Evolutionary conservation across 176 grass and related monocot genomes (phyloP), one percentile per base, ranked within the genome.

Genomic region (Aegilops longissima): DNA sequence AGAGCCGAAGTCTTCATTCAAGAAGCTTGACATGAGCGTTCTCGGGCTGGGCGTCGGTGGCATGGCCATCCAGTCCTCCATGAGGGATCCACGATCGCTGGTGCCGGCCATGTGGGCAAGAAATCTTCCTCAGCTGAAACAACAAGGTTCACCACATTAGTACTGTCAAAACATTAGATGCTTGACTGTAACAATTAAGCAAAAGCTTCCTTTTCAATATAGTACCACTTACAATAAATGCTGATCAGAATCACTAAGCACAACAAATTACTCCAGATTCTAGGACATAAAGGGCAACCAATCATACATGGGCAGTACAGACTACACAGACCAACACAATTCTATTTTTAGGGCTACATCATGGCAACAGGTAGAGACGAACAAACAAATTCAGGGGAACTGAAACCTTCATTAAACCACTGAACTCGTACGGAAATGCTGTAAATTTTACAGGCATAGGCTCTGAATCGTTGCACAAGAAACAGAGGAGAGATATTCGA

Each of bases 1-100:
- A 34, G 92, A 80, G 65, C 87, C 78, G 42, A 94, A 97, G 13
- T 99, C 92, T 38, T 97, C 97, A 61, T 93, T 93, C 74, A 97
- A 80, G 77, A 93, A 94, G 83, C 36, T 99, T 30, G 94, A 91
- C 68, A 97, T 59, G 30, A 97, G 74, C 16, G 87, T 90, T 91
- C 87, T 93, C 36, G 97, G 90, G 51, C 80, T 97, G 16, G 92
- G 90, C 56, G 90, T 97, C 4, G 87, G 89, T 6, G 70, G 84
- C 88, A 92, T 85, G 18, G 70, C 81, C 88, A 92, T 85, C 94
- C 94, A 97, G 13, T 96, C 89, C 40, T 91, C 92, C 59, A 92
- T 86, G 38, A 96, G 83, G 66, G 92, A 78, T 40, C 58, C 83
- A 62, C 82, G 91, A 44, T 91, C 87, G n/a, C 83, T 70, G n/a